Base-by-base conservation (phyloP, 1,284 basidiomycete genomes). In the Pseudozyma thailandica region DNA sequence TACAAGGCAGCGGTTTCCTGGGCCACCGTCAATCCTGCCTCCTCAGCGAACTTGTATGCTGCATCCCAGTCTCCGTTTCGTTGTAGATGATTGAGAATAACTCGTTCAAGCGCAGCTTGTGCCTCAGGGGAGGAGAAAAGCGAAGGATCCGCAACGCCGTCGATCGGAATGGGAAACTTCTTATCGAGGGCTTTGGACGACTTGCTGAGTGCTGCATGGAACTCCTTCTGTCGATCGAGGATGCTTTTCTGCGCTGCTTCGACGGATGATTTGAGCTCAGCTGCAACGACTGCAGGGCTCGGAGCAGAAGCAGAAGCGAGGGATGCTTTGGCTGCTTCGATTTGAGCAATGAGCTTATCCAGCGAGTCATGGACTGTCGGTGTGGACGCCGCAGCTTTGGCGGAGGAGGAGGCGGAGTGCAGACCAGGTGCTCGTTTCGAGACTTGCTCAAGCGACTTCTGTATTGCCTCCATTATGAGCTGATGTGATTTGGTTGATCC, bases 101-200 rank as follows among this genome's bases (percentile, higher is more conserved):
- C 74, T 3, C 44, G 48, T 18, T 77, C 64, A 18, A 81, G 61
- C 2, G 79, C 77, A 7, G 52, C 46, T 42, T 73, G 61, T 1
- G 76, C 72, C 16, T 59, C 59, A 1, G 45, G 21, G 9, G 59
- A 66, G 1, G 59, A 57, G 38, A 82, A 82, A 6, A 82, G 66
- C 3, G 47, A 46, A 1, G 77, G 74, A 44, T 77, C 69, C 33
- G 77, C 72, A 3, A 80, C 52, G 9, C 62, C 64, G 10, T 77
- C 75, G 45, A 75, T 55, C 10, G 72, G 46, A 10, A 58, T 66
- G n/a, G 78, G 62, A 30, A 81, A 80, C 50, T 72, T 76, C 12
- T 69, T 69, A 23, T 82, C 79, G 31, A 81, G 63, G 13, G 75
- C 68, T 41, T 78, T 77, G 18, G 69, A 63, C 2, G 79, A 50